A percentile compares a stretch with the other conserved stretches of the same genome.
phyloP scores from a whole-genome alignment of 1,139 yeast species.

The Pichia sp. region DNA sequence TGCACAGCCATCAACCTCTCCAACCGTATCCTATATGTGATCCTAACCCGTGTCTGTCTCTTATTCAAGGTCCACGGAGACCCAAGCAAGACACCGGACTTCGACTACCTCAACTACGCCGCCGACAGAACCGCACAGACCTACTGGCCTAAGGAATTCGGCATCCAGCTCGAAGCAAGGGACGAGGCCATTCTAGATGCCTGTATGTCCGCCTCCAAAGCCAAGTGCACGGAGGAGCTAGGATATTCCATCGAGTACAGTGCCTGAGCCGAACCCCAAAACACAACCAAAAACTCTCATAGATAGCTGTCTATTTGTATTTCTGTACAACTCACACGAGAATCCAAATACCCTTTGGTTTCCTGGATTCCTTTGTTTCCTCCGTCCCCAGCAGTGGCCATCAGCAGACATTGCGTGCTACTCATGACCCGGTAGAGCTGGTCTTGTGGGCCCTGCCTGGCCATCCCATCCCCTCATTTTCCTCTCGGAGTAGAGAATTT shows the following conservation, averaged over 20 bases:
- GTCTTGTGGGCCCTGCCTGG: not conserved
- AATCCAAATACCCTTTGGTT: no score
- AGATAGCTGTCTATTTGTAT: no score
- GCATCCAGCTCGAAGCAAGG: constrained; percentile 15
- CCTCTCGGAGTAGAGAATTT: not conserved
- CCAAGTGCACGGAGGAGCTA: constrained; percentile 10
- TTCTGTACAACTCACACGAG: no score
- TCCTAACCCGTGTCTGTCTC: constrained; percentile 21
- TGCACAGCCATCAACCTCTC: constrained; percentile 26
- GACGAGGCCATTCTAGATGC: not conserved
- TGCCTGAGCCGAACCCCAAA: not conserved
- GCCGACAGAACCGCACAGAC: constrained; percentile 24
- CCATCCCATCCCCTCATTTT: not conserved
- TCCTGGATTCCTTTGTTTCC: no score
- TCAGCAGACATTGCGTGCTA: no score
- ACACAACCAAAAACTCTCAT: no score
- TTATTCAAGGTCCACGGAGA: constrained; percentile 16
- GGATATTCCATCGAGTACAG: constrained; percentile 19
- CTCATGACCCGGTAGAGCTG: no score
- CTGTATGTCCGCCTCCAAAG: constrained; percentile 3
- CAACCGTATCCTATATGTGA: constrained; percentile 18
- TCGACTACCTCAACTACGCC: constrained; percentile 23
- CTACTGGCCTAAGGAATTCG: constrained; percentile 23
- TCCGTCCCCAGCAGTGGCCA: no score
- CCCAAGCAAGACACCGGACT: constrained; percentile 11